A percentile compares a stretch with the other conserved stretches of the same genome.
Evolutionary conservation across 305 asterid genomes (phyloP).

Genomic region (Withania somnifera): DNA sequence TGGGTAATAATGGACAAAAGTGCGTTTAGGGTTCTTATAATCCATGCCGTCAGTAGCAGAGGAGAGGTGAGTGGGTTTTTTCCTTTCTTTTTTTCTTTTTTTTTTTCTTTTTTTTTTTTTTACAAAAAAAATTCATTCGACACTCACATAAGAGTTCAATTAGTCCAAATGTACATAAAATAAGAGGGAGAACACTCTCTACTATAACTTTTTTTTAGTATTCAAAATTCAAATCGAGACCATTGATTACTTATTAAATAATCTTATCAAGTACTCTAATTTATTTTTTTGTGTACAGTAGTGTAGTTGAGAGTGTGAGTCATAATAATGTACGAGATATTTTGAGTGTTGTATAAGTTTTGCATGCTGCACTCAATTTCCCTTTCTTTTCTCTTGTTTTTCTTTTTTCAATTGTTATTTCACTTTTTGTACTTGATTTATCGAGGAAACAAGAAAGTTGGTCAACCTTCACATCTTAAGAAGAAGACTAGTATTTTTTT

Average conservation of each 20-base stretch:
- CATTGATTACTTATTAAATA: no score
- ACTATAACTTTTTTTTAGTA: not conserved
- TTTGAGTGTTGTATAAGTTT: not conserved
- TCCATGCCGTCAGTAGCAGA: not conserved
- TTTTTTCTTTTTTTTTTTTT: not conserved
- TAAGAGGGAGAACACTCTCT: not conserved
- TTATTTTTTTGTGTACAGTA: not conserved
- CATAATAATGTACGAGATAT: not conserved
- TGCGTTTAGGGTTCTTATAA: not conserved
- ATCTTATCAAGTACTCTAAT: no score
- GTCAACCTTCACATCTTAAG: not conserved
- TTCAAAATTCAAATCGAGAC: not conserved
- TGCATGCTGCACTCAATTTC: not conserved
- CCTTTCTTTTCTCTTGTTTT: not conserved
- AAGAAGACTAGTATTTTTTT: no score
- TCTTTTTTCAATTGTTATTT: not conserved
- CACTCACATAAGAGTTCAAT: accelerated
- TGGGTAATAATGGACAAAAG: not conserved
- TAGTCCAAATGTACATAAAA: no score
- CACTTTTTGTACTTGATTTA: not conserved
- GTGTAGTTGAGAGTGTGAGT: not conserved
- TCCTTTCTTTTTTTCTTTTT: not conserved
- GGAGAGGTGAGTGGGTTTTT: not conserved
- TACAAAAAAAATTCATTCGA: no score
- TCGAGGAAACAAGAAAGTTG: not conserved